A percentile compares a stretch with the other conserved stretches of the same genome.
Conservation (phyloP, 805 yeast species). For the Yarrowia osloensis region DNA sequence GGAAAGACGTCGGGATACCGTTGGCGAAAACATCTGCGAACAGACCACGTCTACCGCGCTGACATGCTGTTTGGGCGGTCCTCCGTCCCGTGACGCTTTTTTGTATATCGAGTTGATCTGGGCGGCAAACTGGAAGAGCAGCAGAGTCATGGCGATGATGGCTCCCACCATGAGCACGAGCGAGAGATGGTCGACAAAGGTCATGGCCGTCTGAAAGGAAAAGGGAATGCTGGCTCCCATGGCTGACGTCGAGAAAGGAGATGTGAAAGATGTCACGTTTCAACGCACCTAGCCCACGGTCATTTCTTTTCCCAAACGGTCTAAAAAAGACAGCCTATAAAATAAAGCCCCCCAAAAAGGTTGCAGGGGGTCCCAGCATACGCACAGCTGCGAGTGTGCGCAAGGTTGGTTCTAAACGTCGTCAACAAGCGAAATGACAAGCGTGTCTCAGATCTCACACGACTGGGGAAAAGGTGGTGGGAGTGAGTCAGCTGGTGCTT, state of each 20-base stretch:
- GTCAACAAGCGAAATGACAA: not conserved
- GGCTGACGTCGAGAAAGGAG: not conserved
- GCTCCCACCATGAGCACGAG: not conserved
- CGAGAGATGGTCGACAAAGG: not conserved
- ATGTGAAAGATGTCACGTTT: not conserved
- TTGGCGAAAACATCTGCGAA: not conserved
- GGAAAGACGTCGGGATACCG: not conserved
- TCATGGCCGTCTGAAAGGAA: not conserved
- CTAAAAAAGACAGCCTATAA: constrained; percentile 2
- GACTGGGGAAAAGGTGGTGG: not conserved
- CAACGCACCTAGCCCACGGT: not conserved
- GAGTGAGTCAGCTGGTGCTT: no score
- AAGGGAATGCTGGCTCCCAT: not conserved
- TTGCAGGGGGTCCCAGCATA: constrained; percentile 20
- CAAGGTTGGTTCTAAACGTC: not conserved
- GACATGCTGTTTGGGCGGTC: not conserved
- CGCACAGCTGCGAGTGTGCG: not conserved
- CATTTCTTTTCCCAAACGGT: constrained; percentile 7
- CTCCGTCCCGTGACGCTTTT: not conserved
- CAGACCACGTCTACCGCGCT: not conserved
- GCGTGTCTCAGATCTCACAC: not conserved
- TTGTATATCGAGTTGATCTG: constrained; percentile 18
- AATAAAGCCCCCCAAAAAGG: constrained; percentile 5
- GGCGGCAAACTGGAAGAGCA: not conserved
- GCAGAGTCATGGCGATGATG: constrained; percentile 3